Evolutionary conservation across 495 filamentous ascomycete species (phyloP), one percentile per base, ranked within the genome.

Genomic region (Barbatosphaeria neglecta): DNA sequence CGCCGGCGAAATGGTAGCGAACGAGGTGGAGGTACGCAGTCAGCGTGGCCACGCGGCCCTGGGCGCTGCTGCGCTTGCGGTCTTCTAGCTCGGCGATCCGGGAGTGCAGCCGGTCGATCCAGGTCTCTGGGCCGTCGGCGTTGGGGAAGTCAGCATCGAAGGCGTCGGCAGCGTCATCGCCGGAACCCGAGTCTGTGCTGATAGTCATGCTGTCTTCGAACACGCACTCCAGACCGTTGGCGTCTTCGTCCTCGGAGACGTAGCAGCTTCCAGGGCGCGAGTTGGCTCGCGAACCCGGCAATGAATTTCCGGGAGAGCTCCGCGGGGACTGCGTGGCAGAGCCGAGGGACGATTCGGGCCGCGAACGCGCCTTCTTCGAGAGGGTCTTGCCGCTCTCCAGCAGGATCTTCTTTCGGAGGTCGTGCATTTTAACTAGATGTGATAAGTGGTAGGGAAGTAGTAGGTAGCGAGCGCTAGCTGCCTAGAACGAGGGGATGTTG

Each of bases 341-440:
- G 3, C 72, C 77, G 23, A 77, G 70, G 15, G 75, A 72, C 1
- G 86, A 86, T 10, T 78, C 78, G 40, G 80, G 75, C 41, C 78
- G 75, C 13, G 84, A 86, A 42, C 80, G 82, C 6, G 89, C 89
- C 67, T 95, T 95, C 58, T 83, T 81, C 28, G 92, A 96, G 42
- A 92, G 74, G 28, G 90, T 98, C 72, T 98, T 98, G 60, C 81
- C 80, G 67, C 82, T 86, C 70, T 90, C 85, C 20, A 86, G 74
- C 22, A 70, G 58, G 27, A 85, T 87, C 61, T 86, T 86, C 59
- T 90, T 82, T 55, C 86, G 78, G 45, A 96, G 76, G 56, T 87
- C 82, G 60, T 74, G 81, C 85, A 87, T 89, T 33, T 53, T 73
- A 53, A 31, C 24, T 1, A 4, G 6, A 15, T 20, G 1, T 10